These are phyloP conservation scores for Cytospora leucostoma DNA, from an alignment of 2,329 filamentous ascomycete species.

Conservation along the genomic window DNA sequence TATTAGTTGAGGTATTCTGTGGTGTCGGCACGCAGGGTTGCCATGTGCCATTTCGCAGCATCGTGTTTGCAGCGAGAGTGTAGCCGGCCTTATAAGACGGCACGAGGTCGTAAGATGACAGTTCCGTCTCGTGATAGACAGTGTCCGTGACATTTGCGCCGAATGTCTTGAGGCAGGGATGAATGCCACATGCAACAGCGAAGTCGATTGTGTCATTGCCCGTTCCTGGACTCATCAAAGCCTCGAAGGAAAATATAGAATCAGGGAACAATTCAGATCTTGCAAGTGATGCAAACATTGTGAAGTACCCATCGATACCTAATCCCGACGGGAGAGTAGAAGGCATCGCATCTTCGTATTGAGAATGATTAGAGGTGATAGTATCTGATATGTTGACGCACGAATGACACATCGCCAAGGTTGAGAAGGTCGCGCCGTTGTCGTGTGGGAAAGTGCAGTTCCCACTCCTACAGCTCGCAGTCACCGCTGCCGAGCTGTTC, in stretches of 20 bases:
- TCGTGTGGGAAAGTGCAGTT: slow-evolving; percentile 7
- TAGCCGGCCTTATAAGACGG: neutral
- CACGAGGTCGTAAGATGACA: neutral
- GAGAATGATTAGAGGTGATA: neutral
- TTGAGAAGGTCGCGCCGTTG: neutral
- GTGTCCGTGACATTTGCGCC: neutral
- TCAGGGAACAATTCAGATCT: neutral
- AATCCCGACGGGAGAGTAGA: neutral
- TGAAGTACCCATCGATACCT: neutral
- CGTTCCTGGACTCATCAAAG: neutral
- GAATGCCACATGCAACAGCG: neutral
- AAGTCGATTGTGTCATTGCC: neutral
- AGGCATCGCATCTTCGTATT: neutral
- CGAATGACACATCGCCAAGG: neutral
- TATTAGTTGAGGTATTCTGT: neutral
- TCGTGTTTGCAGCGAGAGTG: neutral
- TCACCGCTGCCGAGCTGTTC: neutral
- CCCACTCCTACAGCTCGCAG: neutral
- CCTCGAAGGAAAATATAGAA: neutral
- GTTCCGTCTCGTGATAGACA: neutral
- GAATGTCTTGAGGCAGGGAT: neutral
- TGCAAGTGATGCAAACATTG: neutral
- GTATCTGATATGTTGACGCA: neutral
- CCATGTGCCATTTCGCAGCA: neutral
- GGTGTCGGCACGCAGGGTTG: neutral